phyloP scores from a whole-genome alignment of 2,329 filamentous ascomycete genomes.

The Atkinsonella texensis region DNA sequence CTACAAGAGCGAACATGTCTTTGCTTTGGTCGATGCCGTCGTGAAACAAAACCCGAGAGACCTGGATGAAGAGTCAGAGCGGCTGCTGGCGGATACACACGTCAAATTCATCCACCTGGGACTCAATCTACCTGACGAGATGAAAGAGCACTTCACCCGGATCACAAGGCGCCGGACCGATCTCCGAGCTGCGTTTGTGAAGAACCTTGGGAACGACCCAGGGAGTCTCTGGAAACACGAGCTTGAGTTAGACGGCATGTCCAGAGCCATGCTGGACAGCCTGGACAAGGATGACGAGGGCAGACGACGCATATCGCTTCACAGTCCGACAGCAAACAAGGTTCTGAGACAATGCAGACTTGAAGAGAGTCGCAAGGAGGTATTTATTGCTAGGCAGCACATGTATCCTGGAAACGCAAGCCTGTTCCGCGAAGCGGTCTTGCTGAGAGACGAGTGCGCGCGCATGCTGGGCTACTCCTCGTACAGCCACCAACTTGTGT shows the following conservation, averaged over 20 bases:
- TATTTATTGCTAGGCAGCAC: background rate
- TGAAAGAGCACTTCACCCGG: background rate
- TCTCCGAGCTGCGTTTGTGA: background rate
- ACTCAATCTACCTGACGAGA: background rate
- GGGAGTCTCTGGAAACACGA: background rate
- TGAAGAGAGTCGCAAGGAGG: background rate
- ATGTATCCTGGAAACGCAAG: background rate
- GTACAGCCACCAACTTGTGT: conserved; percentile 1
- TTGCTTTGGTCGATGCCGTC: background rate
- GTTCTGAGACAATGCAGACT: conserved; percentile 1
- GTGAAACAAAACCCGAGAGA: background rate
- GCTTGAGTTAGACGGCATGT: background rate
- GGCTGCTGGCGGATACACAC: background rate
- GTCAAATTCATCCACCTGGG: background rate
- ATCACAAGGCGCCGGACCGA: background rate
- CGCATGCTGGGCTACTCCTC: conserved; percentile 4
- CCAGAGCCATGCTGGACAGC: background rate
- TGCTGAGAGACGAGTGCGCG: conserved; percentile 7
- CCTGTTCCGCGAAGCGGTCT: conserved; percentile 3
- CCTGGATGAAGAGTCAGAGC: background rate
- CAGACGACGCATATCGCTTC: background rate
- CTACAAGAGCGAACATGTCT: background rate
- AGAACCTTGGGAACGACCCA: background rate
- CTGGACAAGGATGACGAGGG: background rate
- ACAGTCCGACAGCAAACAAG: background rate